These are phyloP conservation scores for Aureobasidium subglaciale DNA, from an alignment of 2,329 filamentous ascomycete genomes.

Conservation along the genomic window DNA sequence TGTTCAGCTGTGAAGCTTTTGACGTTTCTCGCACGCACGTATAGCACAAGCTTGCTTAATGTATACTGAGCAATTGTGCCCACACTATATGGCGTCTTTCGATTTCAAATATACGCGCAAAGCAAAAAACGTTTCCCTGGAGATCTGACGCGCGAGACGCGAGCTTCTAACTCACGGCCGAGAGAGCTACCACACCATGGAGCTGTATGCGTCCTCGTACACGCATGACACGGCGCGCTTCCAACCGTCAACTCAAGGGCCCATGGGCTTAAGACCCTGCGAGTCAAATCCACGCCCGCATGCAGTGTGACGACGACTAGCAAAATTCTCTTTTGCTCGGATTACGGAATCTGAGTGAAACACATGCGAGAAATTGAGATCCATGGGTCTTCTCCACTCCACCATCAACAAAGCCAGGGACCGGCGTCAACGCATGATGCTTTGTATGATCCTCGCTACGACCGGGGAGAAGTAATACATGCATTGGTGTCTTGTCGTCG, in stretches of 20 bases:
- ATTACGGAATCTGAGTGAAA: constrained; percentile 7
- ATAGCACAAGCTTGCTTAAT: constrained; percentile 3
- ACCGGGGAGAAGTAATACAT: constrained; percentile 9
- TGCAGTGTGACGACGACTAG: constrained; percentile 10
- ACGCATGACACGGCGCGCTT: constrained; percentile 9
- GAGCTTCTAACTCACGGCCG: background rate
- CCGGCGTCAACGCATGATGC: background rate
- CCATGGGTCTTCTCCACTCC: constrained; percentile 12
- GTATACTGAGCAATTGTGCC: background rate
- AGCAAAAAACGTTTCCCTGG: constrained; percentile 9
- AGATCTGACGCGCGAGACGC: background rate
- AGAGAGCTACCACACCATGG: constrained; percentile 3
- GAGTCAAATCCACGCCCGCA: background rate
- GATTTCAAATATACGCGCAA: constrained; percentile 10
- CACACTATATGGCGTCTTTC: constrained; percentile 8
- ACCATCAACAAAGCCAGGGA: constrained; percentile 7
- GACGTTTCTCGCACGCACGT: constrained; percentile 4
- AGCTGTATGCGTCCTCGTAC: constrained; percentile 10
- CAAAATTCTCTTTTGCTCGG: constrained; percentile 8
- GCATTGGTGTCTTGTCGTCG: constrained; percentile 10
- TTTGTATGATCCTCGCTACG: background rate
- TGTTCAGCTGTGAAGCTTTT: background rate
- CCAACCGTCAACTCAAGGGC: background rate
- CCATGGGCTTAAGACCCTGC: background rate
- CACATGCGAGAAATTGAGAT: background rate